Conservation (phyloP, 805 yeast species). For the Ogataea henricii region DNA sequence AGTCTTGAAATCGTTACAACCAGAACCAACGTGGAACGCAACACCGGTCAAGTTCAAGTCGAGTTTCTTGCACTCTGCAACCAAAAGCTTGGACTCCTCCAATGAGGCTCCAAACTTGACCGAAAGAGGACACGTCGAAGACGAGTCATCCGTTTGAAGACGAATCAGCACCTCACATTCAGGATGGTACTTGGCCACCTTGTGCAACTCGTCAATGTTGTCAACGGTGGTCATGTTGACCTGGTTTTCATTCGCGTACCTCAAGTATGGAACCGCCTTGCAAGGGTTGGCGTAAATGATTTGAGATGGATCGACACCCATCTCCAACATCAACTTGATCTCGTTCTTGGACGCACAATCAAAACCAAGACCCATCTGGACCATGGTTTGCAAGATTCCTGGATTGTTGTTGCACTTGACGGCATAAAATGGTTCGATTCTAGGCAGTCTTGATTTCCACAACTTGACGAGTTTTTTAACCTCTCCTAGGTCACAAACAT, state of each 20-base stretch:
- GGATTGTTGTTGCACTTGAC: slow-evolving; percentile 88
- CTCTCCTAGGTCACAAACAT: slow-evolving; percentile 81
- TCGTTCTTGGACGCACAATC: slow-evolving; percentile 94
- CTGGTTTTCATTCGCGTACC: slow-evolving; percentile 59
- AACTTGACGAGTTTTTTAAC: slow-evolving; percentile 58
- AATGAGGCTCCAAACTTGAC: slow-evolving; percentile 87
- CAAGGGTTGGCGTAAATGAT: slow-evolving; percentile 94
- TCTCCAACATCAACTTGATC: slow-evolving; percentile 61
- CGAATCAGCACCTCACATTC: slow-evolving; percentile 71
- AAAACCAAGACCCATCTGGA: slow-evolving; percentile 68
- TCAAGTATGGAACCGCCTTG: slow-evolving; percentile 79
- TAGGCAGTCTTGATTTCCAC: slow-evolving; percentile 70
- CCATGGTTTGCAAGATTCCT: slow-evolving; percentile 57
- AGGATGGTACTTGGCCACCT: slow-evolving; percentile 69
- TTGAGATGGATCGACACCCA: slow-evolving; percentile 65
- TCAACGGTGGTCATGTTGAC: slow-evolving; percentile 86
- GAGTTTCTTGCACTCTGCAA: slow-evolving; percentile 61
- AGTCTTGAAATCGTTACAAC: slow-evolving; percentile 73
- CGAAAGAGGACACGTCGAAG: slow-evolving; percentile 82
- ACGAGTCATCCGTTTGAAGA: slow-evolving; percentile 85
- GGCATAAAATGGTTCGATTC: slow-evolving; percentile 87
- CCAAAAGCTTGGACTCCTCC: slow-evolving; percentile 51
- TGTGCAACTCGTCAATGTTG: slow-evolving; percentile 79
- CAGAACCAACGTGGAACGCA: slow-evolving; percentile 95
- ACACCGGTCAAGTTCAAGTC: slow-evolving; percentile 76